phyloP scores from a whole-genome alignment of 73 alveolate genomes.

The Loxodes magnus region DNA sequence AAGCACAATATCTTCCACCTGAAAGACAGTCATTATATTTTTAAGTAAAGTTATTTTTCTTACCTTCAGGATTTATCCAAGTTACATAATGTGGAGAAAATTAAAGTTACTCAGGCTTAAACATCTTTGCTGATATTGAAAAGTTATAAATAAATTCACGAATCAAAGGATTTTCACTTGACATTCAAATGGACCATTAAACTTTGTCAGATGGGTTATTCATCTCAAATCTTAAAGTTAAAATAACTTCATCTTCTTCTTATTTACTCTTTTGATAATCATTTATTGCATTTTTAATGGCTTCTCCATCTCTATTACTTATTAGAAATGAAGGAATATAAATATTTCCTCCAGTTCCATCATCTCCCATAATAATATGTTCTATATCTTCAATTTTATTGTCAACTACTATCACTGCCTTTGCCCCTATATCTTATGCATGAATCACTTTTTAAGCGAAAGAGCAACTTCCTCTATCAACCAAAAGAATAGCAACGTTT shows the following conservation, averaged over 20 bases:
- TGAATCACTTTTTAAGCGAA: conserved; percentile 35
- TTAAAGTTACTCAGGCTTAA: conserved; percentile 3
- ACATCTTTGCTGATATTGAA: neutral
- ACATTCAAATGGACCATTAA: conserved; percentile 16
- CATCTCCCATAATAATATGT: conserved; percentile 65
- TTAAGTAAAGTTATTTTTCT: conserved; percentile 15
- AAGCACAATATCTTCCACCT: conserved; percentile 50
- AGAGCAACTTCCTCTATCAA: conserved; percentile 41
- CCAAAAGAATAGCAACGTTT: neutral
- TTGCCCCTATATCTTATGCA: conserved; percentile 41
- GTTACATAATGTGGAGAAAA: conserved; percentile 43
- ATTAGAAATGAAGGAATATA: conserved; percentile 68
- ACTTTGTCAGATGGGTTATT: conserved; percentile 7
- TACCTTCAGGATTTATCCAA: conserved; percentile 34
- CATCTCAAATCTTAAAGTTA: conserved; percentile 18
- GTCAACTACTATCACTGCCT: conserved; percentile 33
- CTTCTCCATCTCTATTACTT: conserved; percentile 48
- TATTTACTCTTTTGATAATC: neutral
- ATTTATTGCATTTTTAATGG: conserved; percentile 30
- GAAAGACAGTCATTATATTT: conserved; percentile 29
- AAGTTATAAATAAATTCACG: conserved; percentile 36
- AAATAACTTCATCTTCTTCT: conserved; percentile 5
- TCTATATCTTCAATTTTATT: conserved; percentile 23
- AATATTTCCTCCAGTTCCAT: conserved; percentile 82
- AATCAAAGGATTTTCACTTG: conserved; percentile 24